Percentiles rank a stretch among this genome's conserved stretches.
Conservation (phyloP, 805 yeast species). For the Brettanomyces anomalus region DNA sequence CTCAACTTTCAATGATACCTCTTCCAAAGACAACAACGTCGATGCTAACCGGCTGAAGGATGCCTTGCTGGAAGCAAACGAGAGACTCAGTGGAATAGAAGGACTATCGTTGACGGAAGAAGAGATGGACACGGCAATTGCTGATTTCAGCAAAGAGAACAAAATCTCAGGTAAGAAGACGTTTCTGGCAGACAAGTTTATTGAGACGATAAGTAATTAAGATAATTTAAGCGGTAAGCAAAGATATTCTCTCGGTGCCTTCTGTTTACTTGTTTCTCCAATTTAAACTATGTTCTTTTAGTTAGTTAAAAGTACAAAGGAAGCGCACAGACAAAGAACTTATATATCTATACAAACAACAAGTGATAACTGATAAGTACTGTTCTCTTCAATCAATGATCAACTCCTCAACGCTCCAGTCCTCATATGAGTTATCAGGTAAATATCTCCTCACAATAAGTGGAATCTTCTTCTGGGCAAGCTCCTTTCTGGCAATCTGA, state of each 20-base stretch:
- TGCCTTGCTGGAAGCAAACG: conserved; percentile 37
- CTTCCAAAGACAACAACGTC: neutral
- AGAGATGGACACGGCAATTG: conserved; percentile 43
- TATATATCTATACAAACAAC: neutral
- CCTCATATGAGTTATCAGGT: conserved; percentile 96
- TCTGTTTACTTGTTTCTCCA: too few species aligned
- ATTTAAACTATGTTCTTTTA: neutral
- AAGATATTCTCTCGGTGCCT: too few species aligned
- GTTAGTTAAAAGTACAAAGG: conserved; percentile 26
- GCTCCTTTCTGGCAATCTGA: conserved; percentile 95
- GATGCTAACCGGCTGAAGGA: conserved; percentile 1
- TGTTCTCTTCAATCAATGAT: conserved; percentile 56
- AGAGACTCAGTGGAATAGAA: conserved; percentile 31
- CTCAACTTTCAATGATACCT: conserved; percentile 32
- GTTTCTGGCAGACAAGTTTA: conserved; percentile 56
- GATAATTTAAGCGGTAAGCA: neutral
- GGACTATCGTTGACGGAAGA: conserved; percentile 15
- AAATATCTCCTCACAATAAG: conserved; percentile 90
- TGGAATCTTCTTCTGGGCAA: conserved; percentile 91
- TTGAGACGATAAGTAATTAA: conserved; percentile 27
- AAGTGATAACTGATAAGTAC: too few species aligned
- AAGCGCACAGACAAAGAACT: neutral
- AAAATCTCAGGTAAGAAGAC: conserved; percentile 48
- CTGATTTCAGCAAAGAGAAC: conserved; percentile 44
- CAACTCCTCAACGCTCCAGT: conserved; percentile 98